Percentiles rank a stretch among this genome's conserved stretches.
Evolutionary conservation across 2,329 filamentous ascomycete species (phyloP).

Genomic region (Trichoderma sp.): DNA sequence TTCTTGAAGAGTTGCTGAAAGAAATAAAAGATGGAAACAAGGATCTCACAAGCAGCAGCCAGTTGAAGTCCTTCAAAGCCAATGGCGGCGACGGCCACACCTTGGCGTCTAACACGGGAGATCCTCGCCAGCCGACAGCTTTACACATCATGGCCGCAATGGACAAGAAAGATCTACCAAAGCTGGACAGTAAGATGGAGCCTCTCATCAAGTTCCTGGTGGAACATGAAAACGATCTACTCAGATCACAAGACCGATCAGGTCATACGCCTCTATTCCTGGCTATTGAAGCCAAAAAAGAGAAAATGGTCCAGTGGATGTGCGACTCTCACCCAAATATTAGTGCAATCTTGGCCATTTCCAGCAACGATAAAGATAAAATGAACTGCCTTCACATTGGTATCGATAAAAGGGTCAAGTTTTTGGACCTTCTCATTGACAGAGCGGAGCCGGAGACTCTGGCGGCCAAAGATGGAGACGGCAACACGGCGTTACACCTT

Average conservation of each 20-base stretch:
- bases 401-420: conserved; percentile 24
- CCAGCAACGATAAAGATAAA: conserved; percentile 12
- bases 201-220: conserved; percentile 20
- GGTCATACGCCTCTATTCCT: conserved; percentile 19
- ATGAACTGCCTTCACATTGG: conserved; percentile 22
- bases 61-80: conserved; percentile 15
- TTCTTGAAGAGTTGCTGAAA: conserved; percentile 16
- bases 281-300: conserved; percentile 20
- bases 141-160: conserved; percentile 24
- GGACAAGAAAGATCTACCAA: conserved; percentile 23
- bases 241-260: conserved; percentile 8
- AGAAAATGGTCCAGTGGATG: conserved; percentile 23
- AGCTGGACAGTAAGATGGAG: conserved; percentile 24
- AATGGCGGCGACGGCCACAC: conserved; percentile 11
- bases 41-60: conserved; percentile 16
- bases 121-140: conserved; percentile 21
- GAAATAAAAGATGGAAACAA: conserved; percentile 13
- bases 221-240: conserved; percentile 7
- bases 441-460: conserved; percentile 20
- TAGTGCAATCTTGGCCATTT: conserved; percentile 17
- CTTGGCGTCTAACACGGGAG: conserved; percentile 21
- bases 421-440: conserved; percentile 22
- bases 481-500: conserved; percentile 27
- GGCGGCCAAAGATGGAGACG: conserved; percentile 20
- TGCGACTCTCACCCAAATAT: conserved; percentile 18